phyloP scores from a whole-genome alignment of 176 grass and related monocot species.

The Bonia amplexicaulis region DNA sequence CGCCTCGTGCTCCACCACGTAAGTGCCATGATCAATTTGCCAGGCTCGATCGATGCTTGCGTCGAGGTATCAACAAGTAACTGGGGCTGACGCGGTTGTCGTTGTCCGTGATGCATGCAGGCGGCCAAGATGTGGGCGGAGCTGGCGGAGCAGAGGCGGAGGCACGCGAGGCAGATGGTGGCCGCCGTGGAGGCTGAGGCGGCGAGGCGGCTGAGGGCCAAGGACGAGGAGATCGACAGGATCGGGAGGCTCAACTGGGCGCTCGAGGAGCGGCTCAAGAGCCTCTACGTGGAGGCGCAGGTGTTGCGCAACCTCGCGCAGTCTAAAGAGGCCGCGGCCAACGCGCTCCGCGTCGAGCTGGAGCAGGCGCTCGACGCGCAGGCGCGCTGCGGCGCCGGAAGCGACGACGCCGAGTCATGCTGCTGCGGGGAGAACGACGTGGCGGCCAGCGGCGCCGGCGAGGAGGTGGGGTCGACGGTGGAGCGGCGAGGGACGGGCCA shows the following conservation, averaged over 20 bases:
- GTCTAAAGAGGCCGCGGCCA: slow-evolving; percentile 50
- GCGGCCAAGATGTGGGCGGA: slow-evolving; percentile 41
- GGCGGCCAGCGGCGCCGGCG: neutral
- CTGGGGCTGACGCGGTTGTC: neutral
- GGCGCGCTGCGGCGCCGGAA: neutral
- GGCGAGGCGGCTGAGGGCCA: slow-evolving; percentile 45
- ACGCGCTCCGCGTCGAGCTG: slow-evolving; percentile 48
- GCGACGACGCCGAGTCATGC: slow-evolving; percentile 60
- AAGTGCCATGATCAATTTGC: neutral
- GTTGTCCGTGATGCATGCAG: slow-evolving; percentile 18
- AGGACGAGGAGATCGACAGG: slow-evolving; percentile 55
- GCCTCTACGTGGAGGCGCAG: slow-evolving; percentile 51
- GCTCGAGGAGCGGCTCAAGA: slow-evolving; percentile 49
- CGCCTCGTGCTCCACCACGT: slow-evolving; percentile 56
- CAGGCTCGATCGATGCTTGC: neutral
- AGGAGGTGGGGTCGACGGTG: neutral
- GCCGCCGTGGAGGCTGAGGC: slow-evolving; percentile 36
- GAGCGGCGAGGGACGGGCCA: neutral
- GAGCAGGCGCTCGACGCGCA: slow-evolving; percentile 43
- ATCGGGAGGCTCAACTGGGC: slow-evolving; percentile 48
- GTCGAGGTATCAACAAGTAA: neutral
- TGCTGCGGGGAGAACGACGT: slow-evolving; percentile 53
- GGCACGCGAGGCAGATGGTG: slow-evolving; percentile 26
- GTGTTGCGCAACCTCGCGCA: slow-evolving; percentile 65
- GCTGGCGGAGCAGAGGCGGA: slow-evolving; percentile 39